Conservation (phyloP, 805 yeast genomes). For the Kurtzmaniella fragi region DNA sequence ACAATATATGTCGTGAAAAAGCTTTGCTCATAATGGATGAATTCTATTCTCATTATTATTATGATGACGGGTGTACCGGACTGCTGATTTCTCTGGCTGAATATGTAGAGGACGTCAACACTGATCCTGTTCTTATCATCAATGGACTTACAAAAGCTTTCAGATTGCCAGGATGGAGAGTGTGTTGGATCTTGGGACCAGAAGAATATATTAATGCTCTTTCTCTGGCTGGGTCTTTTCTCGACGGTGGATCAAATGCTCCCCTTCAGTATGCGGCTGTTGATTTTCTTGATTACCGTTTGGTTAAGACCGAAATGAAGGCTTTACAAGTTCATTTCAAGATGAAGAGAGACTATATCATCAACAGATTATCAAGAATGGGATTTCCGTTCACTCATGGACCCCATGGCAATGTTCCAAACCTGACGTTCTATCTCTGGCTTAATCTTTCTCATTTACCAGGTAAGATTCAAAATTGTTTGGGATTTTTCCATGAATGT, state of each 20-base stretch:
- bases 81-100: constrained; percentile 47
- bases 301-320: constrained; percentile 48
- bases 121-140: constrained; percentile 54
- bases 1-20: constrained; percentile 46
- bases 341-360: constrained; percentile 52
- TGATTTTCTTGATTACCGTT: constrained; percentile 46
- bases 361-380: constrained; percentile 44
- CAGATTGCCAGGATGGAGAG: constrained; percentile 62
- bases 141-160: constrained; percentile 60
- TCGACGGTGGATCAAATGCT: constrained; percentile 59
- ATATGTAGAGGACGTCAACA: constrained; percentile 48
- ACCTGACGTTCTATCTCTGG: constrained; percentile 59
- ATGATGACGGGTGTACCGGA: constrained; percentile 50
- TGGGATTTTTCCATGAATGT: constrained; percentile 61
- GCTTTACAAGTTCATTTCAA: constrained; percentile 55
- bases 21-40: constrained; percentile 62
- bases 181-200: constrained; percentile 61
- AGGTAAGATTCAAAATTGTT: constrained; percentile 50
- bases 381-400: constrained; percentile 44
- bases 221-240: constrained; percentile 53
- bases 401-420: constrained; percentile 35
- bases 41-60: constrained; percentile 55
- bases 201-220: constrained; percentile 52
- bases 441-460: constrained; percentile 52
- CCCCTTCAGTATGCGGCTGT: constrained; percentile 60